Conservation (phyloP, 164 flowering plant genomes). For the Taxillus chinensis region DNA sequence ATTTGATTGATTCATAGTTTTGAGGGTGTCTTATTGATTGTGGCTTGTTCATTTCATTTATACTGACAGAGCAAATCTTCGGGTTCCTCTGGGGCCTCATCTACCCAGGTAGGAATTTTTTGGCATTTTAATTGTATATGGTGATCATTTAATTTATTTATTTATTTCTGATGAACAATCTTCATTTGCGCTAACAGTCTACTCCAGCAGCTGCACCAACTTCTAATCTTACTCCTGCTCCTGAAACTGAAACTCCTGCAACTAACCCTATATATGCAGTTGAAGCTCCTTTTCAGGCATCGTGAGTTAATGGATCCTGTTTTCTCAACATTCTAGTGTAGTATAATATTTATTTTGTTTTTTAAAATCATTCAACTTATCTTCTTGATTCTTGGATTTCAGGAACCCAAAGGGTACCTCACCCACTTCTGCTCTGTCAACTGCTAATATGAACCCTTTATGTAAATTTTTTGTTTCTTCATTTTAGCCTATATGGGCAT, state of each 20-base stretch:
- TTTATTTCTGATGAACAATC: neutral
- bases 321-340: neutral
- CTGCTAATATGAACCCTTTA: slow-evolving; percentile 22
- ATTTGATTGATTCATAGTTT: too few relatives aligned
- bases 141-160: too few relatives aligned
- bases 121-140: too few relatives aligned
- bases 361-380: neutral
- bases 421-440: slow-evolving; percentile 24
- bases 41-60: slow-evolving; percentile 6
- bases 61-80: slow-evolving; percentile 54
- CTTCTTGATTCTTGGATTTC: slow-evolving; percentile 6
- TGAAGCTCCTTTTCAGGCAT: slow-evolving; percentile 29
- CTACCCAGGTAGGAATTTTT: slow-evolving; percentile 44
- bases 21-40: too few relatives aligned
- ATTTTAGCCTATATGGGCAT: too few relatives aligned
- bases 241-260: slow-evolving; percentile 3
- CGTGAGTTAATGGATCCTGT: slow-evolving; percentile 26
- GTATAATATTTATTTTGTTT: neutral
- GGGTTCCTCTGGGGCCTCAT: slow-evolving; percentile 51
- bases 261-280: neutral
- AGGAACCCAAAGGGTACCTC: slow-evolving; percentile 29
- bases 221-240: slow-evolving; percentile 27
- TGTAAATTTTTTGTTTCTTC: too few relatives aligned
- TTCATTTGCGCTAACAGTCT: slow-evolving; percentile 13
- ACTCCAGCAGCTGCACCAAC: slow-evolving; percentile 24